phyloP scores from a whole-genome alignment of 139 green algal species.

The Coelastrella sp. region DNA sequence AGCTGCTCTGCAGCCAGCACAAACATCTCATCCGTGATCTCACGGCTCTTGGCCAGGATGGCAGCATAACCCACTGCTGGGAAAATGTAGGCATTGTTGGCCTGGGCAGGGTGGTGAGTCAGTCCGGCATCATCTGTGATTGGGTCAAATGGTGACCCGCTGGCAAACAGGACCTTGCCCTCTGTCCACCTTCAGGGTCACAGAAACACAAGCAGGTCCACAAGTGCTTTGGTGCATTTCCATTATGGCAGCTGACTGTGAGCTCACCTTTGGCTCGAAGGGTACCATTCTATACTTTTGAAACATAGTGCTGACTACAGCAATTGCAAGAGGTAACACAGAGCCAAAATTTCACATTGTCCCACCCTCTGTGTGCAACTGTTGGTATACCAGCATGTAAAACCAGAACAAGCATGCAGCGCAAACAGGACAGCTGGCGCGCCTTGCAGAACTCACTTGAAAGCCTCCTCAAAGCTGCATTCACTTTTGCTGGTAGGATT shows the following conservation, averaged over 20 bases:
- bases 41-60: conserved; percentile 26
- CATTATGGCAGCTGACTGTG: too few relatives aligned
- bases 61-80: conserved; percentile 74
- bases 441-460: conserved; percentile 31
- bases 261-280: too few relatives aligned
- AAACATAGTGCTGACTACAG: too few relatives aligned
- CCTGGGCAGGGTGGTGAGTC: conserved; percentile 63
- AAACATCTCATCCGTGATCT: conserved; percentile 59
- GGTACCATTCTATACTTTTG: too few relatives aligned
- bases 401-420: not conserved
- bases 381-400: not conserved
- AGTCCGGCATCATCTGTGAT: conserved; percentile 44
- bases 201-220: not conserved
- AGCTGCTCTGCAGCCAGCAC: conserved; percentile 76
- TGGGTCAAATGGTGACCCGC: conserved; percentile 83
- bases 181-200: conserved; percentile 62
- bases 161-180: conserved; percentile 87
- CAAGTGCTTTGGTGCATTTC: not conserved
- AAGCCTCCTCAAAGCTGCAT: conserved; percentile 81
- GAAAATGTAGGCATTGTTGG: conserved; percentile 88
- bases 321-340: too few relatives aligned
- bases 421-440: not conserved
- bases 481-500: conserved; percentile 93
- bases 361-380: too few relatives aligned
- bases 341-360: too few relatives aligned